A percentile compares a stretch with the other conserved stretches of the same genome.
phyloP scores from a whole-genome alignment of 495 filamentous ascomycete genomes.

The Penicillium paradoxum region DNA sequence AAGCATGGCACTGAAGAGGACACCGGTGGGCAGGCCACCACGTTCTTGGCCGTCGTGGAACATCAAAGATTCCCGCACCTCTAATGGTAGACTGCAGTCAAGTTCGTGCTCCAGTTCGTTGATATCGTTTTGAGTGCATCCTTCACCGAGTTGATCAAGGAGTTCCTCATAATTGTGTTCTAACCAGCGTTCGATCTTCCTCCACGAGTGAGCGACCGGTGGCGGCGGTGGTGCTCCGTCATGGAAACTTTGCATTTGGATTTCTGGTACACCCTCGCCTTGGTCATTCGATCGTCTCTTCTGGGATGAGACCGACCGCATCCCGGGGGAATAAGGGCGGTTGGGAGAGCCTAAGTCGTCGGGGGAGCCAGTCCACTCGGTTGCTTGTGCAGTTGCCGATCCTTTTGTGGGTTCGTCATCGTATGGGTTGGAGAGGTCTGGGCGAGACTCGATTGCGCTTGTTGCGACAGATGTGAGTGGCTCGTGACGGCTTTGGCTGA shows the following conservation, averaged over 20 bases:
- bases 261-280: conserved; percentile 69
- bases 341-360: conserved; percentile 48
- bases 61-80: conserved; percentile 87
- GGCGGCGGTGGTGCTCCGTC: conserved; percentile 88
- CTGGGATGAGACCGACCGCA: conserved; percentile 66
- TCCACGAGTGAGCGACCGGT: conserved; percentile 84
- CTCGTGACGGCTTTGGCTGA: conserved; percentile 64
- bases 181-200: conserved; percentile 86
- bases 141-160: conserved; percentile 86
- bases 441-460: conserved; percentile 70
- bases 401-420: conserved; percentile 58
- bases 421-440: conserved; percentile 69
- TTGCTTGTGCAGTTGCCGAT: conserved; percentile 50
- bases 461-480: conserved; percentile 73
- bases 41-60: conserved; percentile 95
- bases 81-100: conserved; percentile 88
- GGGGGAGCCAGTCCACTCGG: conserved; percentile 59
- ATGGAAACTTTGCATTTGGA: conserved; percentile 94
- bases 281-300: conserved; percentile 51
- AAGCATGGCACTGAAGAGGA: conserved; percentile 91
- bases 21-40: conserved; percentile 82
- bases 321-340: conserved; percentile 81
- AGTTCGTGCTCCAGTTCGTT: conserved; percentile 96
- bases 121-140: conserved; percentile 87
- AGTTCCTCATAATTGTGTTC: conserved; percentile 95